Evolutionary conservation across 805 yeast genomes (phyloP), one percentile per base, ranked within the genome.

Genomic region (Cyberlindnera sargentensis): DNA sequence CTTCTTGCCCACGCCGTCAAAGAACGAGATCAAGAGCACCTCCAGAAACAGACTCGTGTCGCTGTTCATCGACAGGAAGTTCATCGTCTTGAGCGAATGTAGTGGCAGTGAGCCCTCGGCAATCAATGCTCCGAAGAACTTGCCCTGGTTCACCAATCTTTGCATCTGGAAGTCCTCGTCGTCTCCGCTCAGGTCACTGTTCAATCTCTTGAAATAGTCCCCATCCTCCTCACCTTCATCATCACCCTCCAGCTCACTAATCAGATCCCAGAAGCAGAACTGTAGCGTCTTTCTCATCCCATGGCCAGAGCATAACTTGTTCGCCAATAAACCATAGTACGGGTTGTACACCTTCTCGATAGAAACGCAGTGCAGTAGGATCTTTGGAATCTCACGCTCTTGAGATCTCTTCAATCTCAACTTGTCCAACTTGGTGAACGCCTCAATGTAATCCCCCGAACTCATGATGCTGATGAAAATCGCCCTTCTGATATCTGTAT

Each of bases 381-480:
- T 89, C 43, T 79, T 75, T 3, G 97, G 95, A 27, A 93, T 84
- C 54, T 93, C 99, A 37, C 86, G 69, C 53, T 84, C 83, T 59
- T 93, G 98, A 6, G 82, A 69, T 49, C 77, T 80, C 55, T 85
- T 90, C 52, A 93, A 69, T 27, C 80, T 75, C 41, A 93, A 63
- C 57, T 89, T 90, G 56, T 87, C 95, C 31, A 93, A 56, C 48
- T 89, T 84, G 15, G 84, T 77, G 52, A 80, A 80, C 0, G 96
- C 95, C 63, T 93, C 97, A 57, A 87, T 70, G 55, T 77, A 93
- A 62, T 93, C 99, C 50, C 82, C 83, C 4, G 96, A 93, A 3
- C 97, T 89, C 96, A 95, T 90, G 7, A 93, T 80, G 32, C 95
- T 87, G 25, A 95, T 80, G 57, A 93, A 93, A 15, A 93, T 83